Conservation (phyloP, 2,329 filamentous ascomycete species). For the Ceratocystis smalleyi region DNA sequence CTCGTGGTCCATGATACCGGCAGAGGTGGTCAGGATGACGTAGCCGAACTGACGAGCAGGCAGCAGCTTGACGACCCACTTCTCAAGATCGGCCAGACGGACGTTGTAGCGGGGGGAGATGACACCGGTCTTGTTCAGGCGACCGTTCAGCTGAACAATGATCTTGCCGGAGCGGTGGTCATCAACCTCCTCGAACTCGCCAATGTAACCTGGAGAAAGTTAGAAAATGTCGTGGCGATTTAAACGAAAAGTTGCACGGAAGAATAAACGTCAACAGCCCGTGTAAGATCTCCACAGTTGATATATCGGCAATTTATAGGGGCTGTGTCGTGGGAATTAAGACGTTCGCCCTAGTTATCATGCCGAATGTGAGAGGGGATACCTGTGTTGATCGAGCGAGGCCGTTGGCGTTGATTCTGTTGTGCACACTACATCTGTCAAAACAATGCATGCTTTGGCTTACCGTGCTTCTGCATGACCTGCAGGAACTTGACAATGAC, state of each 20-base stretch:
- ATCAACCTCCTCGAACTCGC: constrained; percentile 98
- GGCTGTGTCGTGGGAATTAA: constrained; percentile 70
- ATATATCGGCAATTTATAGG: constrained; percentile 99
- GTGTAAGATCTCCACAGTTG: constrained; percentile 85
- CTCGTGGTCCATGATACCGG: constrained; percentile 99
- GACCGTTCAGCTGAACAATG: constrained; percentile 97
- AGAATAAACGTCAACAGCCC: constrained; percentile 51
- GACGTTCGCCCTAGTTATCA: constrained; percentile 99
- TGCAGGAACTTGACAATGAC: constrained; percentile 98
- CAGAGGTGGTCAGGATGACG: constrained; percentile 96
- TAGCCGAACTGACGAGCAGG: constrained; percentile 99
- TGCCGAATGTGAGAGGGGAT: constrained; percentile 49
- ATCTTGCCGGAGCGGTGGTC: constrained; percentile 99
- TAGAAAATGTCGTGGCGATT: constrained; percentile 72
- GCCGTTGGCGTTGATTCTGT: neutral
- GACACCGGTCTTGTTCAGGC: constrained; percentile 71
- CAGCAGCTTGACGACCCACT: constrained; percentile 98
- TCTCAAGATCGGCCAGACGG: constrained; percentile 92
- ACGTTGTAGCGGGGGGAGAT: constrained; percentile 99
- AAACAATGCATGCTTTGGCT: constrained; percentile 27
- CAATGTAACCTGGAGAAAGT: constrained; percentile 71
- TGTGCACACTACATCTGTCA: neutral
- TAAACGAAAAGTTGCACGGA: constrained; percentile 82
- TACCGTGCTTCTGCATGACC: constrained; percentile 99
- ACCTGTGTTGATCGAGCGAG: constrained; percentile 2